Base-by-base conservation (phyloP, 345 rosid genomes). In the Garcia nutans region DNA sequence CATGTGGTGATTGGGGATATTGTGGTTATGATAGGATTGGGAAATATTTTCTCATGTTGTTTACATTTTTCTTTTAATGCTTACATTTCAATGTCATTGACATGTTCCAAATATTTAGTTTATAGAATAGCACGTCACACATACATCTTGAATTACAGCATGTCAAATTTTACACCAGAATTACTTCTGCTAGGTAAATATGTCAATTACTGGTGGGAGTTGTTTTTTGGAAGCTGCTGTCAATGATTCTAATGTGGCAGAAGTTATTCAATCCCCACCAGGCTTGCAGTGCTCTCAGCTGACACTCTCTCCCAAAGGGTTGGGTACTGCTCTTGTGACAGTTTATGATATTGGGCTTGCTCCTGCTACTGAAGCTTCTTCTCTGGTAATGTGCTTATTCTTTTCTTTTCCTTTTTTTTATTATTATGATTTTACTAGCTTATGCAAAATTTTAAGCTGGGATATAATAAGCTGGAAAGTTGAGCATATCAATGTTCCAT, bases 201-300 rank as follows among this genome's bases (percentile, higher is more conserved):
- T 95, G 68, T 92, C 97, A 74, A 88, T 95, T 77, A 81, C 78
- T 81, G 99, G 99, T 72, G 99, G 99, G 69, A 95, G 97, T 83
- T 93, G 97, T 82, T 87, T 87, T 79, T 86, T 90, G 88, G 92
- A 95, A 87, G 87, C 90, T 79, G 81, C 77, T 84, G 91, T 90
- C 63, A 93, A 93, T 84, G 88, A 91, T 88, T 82, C 99, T 75
- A 89, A 78, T 77, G 91, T 95, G 58, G 91, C 91, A 65, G 97
- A 95, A 83, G 87, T 91, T 74, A 78, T 88, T 84, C 92, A 80
- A 61, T 73, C 94, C 54, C 91, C 93, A 56, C 82, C 89, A 75
- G 89, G 85, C 74, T 81, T 93, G 81, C 96, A 89, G 65, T 95
- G 99, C 90, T 77, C 74, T 63, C 97, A 93, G 68, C 73, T 92